phyloP scores from a whole-genome alignment of 164 flowering plant genomes.

The Umbellularia californica region DNA sequence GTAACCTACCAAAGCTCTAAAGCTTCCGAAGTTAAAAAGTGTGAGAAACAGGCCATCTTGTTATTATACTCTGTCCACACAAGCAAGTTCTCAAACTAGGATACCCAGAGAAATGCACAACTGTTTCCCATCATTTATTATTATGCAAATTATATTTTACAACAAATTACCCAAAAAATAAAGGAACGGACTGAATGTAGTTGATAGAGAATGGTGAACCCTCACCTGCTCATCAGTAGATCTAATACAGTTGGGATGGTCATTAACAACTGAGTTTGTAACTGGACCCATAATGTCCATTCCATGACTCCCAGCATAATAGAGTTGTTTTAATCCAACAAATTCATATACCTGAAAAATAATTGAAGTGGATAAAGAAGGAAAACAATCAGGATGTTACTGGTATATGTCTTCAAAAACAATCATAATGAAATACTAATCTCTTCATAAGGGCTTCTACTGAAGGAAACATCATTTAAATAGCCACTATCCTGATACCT shows the following conservation, averaged over 20 bases:
- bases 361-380: background rate
- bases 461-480: background rate
- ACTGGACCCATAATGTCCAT: conserved; percentile 91
- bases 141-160: background rate
- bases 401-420: background rate
- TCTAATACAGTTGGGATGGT: conserved; percentile 38
- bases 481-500: conserved; percentile 33
- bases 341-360: conserved; percentile 65
- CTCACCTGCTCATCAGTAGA: conserved; percentile 58
- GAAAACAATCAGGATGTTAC: background rate
- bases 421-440: background rate
- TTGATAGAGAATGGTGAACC: no score
- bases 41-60: no score
- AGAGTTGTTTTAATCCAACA: conserved; percentile 81
- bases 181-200: background rate
- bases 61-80: no score
- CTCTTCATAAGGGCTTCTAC: background rate
- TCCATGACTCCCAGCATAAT: conserved; percentile 99
- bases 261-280: conserved; percentile 16
- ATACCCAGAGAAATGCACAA: background rate
- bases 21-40: background rate
- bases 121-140: background rate
- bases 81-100: background rate
- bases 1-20: background rate
- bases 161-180: no score